A percentile compares a stretch with the other conserved stretches of the same genome.
Evolutionary conservation across 192 early-diverging fungal genomes (phyloP).

Genomic region (Radiomyces spectabilis): DNA sequence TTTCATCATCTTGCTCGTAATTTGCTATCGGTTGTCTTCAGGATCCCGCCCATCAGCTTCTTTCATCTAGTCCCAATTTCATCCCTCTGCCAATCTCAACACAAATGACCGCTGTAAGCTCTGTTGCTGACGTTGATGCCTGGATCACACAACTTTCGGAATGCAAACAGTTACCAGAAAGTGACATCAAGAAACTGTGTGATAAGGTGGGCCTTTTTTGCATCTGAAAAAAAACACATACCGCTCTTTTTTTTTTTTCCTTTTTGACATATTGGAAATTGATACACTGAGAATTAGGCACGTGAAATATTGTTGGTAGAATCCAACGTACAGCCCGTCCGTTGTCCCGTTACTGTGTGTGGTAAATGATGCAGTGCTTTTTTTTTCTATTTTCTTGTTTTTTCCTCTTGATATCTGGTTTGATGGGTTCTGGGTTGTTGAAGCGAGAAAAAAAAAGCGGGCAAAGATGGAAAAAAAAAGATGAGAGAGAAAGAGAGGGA

Average conservation of each 20-base stretch:
- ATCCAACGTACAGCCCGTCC: slow-evolving; percentile 95
- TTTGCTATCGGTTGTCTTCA: no score
- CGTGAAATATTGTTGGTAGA: slow-evolving; percentile 95
- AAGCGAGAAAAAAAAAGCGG: background rate
- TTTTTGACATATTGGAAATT: no score
- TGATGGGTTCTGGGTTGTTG: no score
- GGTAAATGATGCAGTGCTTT: no score
- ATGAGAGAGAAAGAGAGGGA: background rate
- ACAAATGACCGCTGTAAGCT: slow-evolving; percentile 14
- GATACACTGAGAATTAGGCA: no score
- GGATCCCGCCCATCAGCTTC: no score
- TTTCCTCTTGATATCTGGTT: no score
- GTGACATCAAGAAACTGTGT: slow-evolving; percentile 92
- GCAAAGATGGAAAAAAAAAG: background rate
- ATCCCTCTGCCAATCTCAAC: background rate
- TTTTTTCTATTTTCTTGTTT: no score
- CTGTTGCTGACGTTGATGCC: slow-evolving; percentile 82
- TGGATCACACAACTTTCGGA: slow-evolving; percentile 89
- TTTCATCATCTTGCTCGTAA: no score
- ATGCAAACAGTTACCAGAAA: slow-evolving; percentile 94
- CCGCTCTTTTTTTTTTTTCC: background rate
- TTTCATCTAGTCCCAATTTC: no score
- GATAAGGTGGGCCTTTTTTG: slow-evolving; percentile 80
- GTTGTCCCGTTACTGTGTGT: slow-evolving; percentile 95
- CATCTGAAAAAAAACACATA: background rate